Evolutionary conservation across 192 early-diverging fungal species (phyloP).

Genomic region (Polychytrium aggregatum): DNA sequence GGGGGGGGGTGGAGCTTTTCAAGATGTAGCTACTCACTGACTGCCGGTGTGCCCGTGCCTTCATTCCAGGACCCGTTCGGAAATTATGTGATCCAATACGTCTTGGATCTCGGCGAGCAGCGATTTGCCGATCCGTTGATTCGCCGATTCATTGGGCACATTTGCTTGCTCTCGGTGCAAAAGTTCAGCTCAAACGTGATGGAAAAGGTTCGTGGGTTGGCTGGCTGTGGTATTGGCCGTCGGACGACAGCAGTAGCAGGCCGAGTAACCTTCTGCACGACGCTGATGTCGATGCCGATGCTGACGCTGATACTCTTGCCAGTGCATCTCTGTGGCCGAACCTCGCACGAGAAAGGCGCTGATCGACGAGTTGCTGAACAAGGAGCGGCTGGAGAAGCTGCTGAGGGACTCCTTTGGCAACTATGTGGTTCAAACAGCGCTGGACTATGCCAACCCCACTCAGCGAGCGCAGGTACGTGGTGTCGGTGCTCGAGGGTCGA

Average conservation of each 20-base stretch:
- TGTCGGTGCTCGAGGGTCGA: neutral
- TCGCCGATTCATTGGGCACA: slow-evolving; percentile 60
- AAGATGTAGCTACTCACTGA: too few relatives aligned
- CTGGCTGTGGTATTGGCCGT: neutral
- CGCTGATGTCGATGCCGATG: neutral
- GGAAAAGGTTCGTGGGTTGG: slow-evolving; percentile 55
- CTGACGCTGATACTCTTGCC: neutral
- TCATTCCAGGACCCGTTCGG: slow-evolving; percentile 69
- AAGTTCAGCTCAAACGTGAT: slow-evolving; percentile 90
- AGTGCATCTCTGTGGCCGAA: slow-evolving; percentile 75
- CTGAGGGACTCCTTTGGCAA: slow-evolving; percentile 81
- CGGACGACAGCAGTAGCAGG: too few relatives aligned
- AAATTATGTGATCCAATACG: slow-evolving; percentile 90
- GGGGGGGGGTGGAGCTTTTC: too few relatives aligned
- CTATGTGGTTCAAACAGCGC: slow-evolving; percentile 82
- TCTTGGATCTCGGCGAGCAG: slow-evolving; percentile 63
- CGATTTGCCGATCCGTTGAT: slow-evolving; percentile 61
- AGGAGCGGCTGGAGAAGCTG: slow-evolving; percentile 62
- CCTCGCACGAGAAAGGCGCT: slow-evolving; percentile 53
- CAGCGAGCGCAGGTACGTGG: slow-evolving; percentile 57
- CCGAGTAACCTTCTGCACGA: neutral
- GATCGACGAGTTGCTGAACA: slow-evolving; percentile 66
- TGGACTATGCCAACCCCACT: slow-evolving; percentile 65
- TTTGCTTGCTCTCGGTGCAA: slow-evolving; percentile 69
- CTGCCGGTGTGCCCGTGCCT: neutral